Percentiles rank a stretch among this genome's conserved stretches.
Conservation (phyloP, 257 asterid genomes). For the Solanum okadae region DNA sequence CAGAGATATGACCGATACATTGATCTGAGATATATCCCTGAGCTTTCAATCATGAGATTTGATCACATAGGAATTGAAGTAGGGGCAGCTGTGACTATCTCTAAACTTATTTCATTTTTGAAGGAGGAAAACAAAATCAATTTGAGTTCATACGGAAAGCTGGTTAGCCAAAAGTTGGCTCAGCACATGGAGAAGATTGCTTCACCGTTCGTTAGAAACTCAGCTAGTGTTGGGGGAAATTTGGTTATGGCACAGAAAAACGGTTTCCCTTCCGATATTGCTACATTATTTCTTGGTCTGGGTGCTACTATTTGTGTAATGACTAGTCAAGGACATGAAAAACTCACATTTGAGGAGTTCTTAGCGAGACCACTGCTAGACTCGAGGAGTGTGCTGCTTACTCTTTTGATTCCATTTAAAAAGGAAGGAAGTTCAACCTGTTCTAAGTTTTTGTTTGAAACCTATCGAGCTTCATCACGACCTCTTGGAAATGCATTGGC, state of each 20-base stretch:
- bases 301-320: constrained; percentile 33
- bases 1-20: constrained; percentile 32
- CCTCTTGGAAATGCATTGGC: constrained; percentile 74
- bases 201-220: constrained; percentile 42
- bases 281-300: constrained; percentile 49
- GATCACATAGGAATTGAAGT: constrained; percentile 35
- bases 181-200: constrained; percentile 64
- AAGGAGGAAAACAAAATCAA: constrained; percentile 13
- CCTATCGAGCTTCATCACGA: constrained; percentile 61
- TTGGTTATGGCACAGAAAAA: constrained; percentile 63
- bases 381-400: constrained; percentile 37
- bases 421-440: background rate
- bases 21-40: constrained; percentile 48
- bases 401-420: constrained; percentile 37
- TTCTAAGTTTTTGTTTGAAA: constrained; percentile 38
- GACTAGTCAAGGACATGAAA: constrained; percentile 17
- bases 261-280: constrained; percentile 60
- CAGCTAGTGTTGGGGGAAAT: constrained; percentile 70
- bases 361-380: constrained; percentile 39
- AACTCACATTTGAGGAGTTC: constrained; percentile 43
- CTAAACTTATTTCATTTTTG: constrained; percentile 34
- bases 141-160: constrained; percentile 8
- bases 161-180: constrained; percentile 34
- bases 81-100: constrained; percentile 58
- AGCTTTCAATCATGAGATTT: constrained; percentile 34